A percentile compares a stretch with the other conserved stretches of the same genome.
phyloP scores from a whole-genome alignment of 352 stramenopile genomes.

The Phytophthora fragariaefolia region DNA sequence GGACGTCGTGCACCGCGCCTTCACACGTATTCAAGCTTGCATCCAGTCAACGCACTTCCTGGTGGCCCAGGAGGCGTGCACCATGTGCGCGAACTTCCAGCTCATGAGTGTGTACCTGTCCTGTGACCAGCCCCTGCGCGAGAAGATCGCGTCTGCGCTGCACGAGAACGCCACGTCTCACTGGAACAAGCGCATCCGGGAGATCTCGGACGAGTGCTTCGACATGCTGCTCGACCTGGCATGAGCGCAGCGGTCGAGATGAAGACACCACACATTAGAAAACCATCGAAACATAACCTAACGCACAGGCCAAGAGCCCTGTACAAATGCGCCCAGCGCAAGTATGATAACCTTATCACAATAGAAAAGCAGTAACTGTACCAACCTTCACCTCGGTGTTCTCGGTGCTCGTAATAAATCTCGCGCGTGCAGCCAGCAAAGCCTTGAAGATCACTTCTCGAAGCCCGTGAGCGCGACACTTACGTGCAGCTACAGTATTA shows the following conservation, averaged over 20 bases:
- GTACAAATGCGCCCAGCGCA: slow-evolving; percentile 18
- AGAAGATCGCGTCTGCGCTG: slow-evolving; percentile 66
- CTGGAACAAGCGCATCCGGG: slow-evolving; percentile 81
- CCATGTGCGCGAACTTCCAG: slow-evolving; percentile 64
- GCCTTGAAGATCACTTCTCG: no score
- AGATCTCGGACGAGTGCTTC: slow-evolving; percentile 84
- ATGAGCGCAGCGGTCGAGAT: slow-evolving; percentile 27
- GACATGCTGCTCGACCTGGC: slow-evolving; percentile 83
- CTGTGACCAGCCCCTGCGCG: slow-evolving; percentile 56
- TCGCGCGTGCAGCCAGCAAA: no score
- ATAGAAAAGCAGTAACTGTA: slow-evolving; percentile 35
- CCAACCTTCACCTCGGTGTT: no score
- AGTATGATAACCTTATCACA: slow-evolving; percentile 34
- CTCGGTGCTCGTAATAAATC: no score
- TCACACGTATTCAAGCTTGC: slow-evolving; percentile 55
- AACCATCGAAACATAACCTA: slow-evolving; percentile 41
- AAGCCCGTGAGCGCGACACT: no score
- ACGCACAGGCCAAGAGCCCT: slow-evolving; percentile 29
- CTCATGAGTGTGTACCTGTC: slow-evolving; percentile 78
- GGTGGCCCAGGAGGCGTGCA: slow-evolving; percentile 74
- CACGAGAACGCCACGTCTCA: slow-evolving; percentile 70
- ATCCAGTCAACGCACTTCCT: slow-evolving; percentile 79
- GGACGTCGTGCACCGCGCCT: slow-evolving; percentile 56
- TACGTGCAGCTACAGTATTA: no score
- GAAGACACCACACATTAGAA: slow-evolving; percentile 30